phyloP scores from a whole-genome alignment of 257 asterid genomes.

The Gynochthodes officinalis region DNA sequence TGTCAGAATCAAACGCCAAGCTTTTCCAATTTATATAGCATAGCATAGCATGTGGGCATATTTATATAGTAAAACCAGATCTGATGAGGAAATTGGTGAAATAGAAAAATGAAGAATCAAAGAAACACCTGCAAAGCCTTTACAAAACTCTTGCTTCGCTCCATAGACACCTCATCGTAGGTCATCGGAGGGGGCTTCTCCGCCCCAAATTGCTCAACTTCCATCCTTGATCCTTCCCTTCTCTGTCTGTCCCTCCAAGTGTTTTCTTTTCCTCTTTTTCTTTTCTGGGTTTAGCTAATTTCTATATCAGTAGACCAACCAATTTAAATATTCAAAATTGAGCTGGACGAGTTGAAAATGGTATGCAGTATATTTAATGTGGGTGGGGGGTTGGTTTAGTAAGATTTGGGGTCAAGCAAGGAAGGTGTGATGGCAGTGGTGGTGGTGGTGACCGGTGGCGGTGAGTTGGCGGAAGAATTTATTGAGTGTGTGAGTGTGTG shows the following conservation, averaged over 20 bases:
- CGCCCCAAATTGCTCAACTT: constrained; percentile 32
- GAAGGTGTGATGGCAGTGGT: constrained; percentile 5
- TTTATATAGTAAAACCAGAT: constrained; percentile 5
- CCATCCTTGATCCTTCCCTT: constrained; percentile 35
- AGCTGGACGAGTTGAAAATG: background rate
- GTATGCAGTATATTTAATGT: background rate
- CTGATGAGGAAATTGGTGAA: background rate
- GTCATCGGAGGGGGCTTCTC: constrained; percentile 46
- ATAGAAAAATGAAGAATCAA: constrained; percentile 9
- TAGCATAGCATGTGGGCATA: background rate
- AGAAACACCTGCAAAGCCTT: constrained; percentile 76
- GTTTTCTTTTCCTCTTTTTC: background rate
- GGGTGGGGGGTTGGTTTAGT: background rate
- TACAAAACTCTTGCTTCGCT: constrained; percentile 76
- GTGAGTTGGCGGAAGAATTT: constrained; percentile 15
- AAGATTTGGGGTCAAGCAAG: constrained; percentile 45
- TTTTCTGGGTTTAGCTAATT: background rate
- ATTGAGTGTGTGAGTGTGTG: constrained; percentile 29
- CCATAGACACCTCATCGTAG: constrained; percentile 69
- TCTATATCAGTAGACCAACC: background rate
- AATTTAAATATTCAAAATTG: background rate
- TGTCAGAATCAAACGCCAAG: background rate
- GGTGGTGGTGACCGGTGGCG: constrained; percentile 12
- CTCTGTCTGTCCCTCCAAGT: too few relatives aligned
- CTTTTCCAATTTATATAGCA: background rate